phyloP scores from a whole-genome alignment of 768 basidiomycete genomes.

The Tephrocybe rancida region DNA sequence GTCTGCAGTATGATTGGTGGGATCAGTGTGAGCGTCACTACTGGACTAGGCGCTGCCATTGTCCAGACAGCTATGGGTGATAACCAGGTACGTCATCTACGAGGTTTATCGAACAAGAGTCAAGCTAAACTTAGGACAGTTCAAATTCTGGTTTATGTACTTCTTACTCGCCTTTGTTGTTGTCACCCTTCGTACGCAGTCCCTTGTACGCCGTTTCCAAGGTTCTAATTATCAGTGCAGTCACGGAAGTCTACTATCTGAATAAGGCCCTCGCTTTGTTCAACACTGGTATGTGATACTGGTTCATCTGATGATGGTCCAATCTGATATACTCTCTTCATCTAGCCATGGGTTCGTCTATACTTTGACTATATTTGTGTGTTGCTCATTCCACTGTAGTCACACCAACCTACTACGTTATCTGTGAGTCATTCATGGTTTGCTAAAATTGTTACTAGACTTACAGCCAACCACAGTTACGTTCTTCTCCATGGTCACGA shows the following conservation, averaged over 20 bases:
- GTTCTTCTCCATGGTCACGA: constrained; percentile 83
- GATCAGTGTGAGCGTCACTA: constrained; percentile 91
- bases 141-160: constrained; percentile 91
- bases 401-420: constrained; percentile 86
- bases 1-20: constrained; percentile 98
- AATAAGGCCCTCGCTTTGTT: constrained; percentile 96
- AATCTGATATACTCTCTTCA: constrained; percentile 57
- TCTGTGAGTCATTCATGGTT: constrained; percentile 52
- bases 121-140: constrained; percentile 46
- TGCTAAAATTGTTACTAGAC: background rate
- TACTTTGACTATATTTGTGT: background rate
- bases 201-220: constrained; percentile 11
- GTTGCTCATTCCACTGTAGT: constrained; percentile 46
- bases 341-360: constrained; percentile 20
- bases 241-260: constrained; percentile 92
- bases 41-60: constrained; percentile 90
- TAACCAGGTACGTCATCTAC: constrained; percentile 61
- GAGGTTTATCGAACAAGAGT: background rate
- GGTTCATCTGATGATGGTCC: constrained; percentile 25
- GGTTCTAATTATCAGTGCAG: constrained; percentile 31
- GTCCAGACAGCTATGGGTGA: constrained; percentile 75
- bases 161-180: constrained; percentile 84
- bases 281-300: constrained; percentile 69
- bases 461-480: constrained; percentile 52
- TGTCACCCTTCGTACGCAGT: constrained; percentile 70